Conservation (phyloP, 2,329 filamentous ascomycete genomes). For the Monascus ruber region DNA sequence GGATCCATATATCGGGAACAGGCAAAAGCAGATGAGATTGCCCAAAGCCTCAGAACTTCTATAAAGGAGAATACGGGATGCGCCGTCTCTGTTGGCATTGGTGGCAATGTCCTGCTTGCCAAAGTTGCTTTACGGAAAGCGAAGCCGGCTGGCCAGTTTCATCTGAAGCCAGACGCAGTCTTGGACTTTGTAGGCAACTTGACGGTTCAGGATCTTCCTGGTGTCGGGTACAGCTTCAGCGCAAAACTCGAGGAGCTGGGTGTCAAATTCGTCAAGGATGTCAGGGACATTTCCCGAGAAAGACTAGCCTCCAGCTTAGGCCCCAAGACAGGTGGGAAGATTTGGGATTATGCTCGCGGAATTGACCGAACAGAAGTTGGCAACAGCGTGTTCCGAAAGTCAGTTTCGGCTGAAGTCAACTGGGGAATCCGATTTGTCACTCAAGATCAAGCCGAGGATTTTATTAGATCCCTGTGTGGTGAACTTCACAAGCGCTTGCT, state of each 20-base stretch:
- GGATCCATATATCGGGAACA: slow-evolving; percentile 67
- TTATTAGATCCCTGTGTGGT: slow-evolving; percentile 70
- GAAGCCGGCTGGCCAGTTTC: slow-evolving; percentile 87
- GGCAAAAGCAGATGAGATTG: slow-evolving; percentile 62
- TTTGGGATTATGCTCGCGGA: slow-evolving; percentile 82
- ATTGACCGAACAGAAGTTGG: slow-evolving; percentile 81
- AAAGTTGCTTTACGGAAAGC: slow-evolving; percentile 84
- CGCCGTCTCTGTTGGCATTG: slow-evolving; percentile 84
- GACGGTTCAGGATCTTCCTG: slow-evolving; percentile 70
- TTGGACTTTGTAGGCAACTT: slow-evolving; percentile 66
- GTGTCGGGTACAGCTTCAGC: slow-evolving; percentile 82
- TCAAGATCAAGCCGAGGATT: slow-evolving; percentile 87
- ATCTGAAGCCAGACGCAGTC: slow-evolving; percentile 71
- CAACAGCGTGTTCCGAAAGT: slow-evolving; percentile 75
- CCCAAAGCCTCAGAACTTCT: slow-evolving; percentile 51
- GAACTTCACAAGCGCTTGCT: slow-evolving; percentile 72
- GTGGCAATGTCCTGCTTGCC: slow-evolving; percentile 77
- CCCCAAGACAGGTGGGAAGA: slow-evolving; percentile 81
- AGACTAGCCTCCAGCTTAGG: slow-evolving; percentile 62
- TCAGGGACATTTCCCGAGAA: slow-evolving; percentile 66
- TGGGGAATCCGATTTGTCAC: slow-evolving; percentile 95
- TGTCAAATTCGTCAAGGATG: slow-evolving; percentile 69
- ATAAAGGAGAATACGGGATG: slow-evolving; percentile 70
- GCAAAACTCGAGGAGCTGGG: slow-evolving; percentile 81
- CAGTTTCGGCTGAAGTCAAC: slow-evolving; percentile 92